Evolutionary conservation across 768 basidiomycete species (phyloP).

Genomic region (Tylopilus felleus): DNA sequence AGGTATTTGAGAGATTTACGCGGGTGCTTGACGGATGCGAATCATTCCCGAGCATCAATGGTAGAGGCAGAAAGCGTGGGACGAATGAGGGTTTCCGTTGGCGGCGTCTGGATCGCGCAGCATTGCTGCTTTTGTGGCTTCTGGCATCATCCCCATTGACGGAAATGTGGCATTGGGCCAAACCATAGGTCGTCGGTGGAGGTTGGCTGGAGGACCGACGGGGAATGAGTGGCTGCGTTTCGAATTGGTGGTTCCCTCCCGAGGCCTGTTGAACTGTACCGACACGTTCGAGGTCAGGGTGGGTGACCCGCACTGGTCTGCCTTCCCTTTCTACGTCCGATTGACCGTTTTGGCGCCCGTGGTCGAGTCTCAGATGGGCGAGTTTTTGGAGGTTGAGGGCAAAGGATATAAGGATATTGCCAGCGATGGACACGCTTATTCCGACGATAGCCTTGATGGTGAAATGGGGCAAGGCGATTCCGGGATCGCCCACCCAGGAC

Average conservation of each 20-base stretch:
- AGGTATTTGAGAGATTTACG: neutral
- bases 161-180: conserved; percentile 1
- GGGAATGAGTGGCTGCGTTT: conserved; percentile 30
- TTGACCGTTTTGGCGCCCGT: conserved; percentile 24
- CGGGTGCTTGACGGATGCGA: neutral
- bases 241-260: conserved; percentile 12
- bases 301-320: conserved; percentile 1
- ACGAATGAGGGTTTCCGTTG: conserved; percentile 31
- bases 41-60: conserved; percentile 5
- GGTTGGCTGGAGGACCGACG: conserved; percentile 22
- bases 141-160: conserved; percentile 24
- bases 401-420: conserved; percentile 85
- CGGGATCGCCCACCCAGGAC: conserved; percentile 18
- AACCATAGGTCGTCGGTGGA: conserved; percentile 19
- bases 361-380: conserved; percentile 71
- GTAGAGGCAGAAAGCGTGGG: conserved; percentile 36
- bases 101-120: conserved; percentile 17
- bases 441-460: conserved; percentile 63
- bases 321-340: conserved; percentile 12
- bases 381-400: conserved; percentile 93
- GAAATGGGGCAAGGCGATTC: conserved; percentile 51
- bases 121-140: conserved; percentile 26
- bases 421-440: conserved; percentile 76
- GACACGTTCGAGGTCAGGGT: conserved; percentile 1
- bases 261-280: conserved; percentile 7